phyloP scores from a whole-genome alignment of 305 asterid genomes.

The Fraxinus paxiana region DNA sequence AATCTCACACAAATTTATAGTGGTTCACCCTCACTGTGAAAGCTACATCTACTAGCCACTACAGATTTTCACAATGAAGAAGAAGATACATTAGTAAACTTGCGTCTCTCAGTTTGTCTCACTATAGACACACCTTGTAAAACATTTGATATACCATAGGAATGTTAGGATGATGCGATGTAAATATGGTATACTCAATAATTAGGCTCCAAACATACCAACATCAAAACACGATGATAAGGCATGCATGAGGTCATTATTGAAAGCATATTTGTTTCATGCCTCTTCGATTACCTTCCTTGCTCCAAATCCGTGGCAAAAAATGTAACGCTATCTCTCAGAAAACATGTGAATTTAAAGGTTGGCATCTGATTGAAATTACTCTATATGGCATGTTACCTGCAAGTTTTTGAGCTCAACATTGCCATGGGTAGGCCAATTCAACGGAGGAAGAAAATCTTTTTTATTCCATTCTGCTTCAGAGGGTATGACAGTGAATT shows the following conservation, averaged over 20 bases:
- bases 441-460: slow-evolving; percentile 57
- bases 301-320: neutral
- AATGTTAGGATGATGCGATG: neutral
- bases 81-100: neutral
- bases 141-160: neutral
- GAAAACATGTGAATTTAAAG: neutral
- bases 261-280: neutral
- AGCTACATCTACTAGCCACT: neutral
- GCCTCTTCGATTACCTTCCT: neutral
- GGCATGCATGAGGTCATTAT: neutral
- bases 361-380: neutral
- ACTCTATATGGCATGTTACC: slow-evolving; percentile 28
- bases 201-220: neutral
- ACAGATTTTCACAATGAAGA: neutral
- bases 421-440: slow-evolving; percentile 80
- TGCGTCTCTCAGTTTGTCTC: neutral
- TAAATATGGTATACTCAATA: neutral
- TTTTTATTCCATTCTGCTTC: slow-evolving; percentile 83
- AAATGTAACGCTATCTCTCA: neutral
- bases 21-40: neutral
- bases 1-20: neutral
- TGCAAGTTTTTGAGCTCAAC: slow-evolving; percentile 63
- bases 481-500: slow-evolving; percentile 68
- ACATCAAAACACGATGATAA: neutral
- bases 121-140: neutral